Evolutionary conservation across 164 flowering plant genomes (phyloP), one percentile per base, ranked within the genome.

Genomic region (Aristolochia fimbriata): DNA sequence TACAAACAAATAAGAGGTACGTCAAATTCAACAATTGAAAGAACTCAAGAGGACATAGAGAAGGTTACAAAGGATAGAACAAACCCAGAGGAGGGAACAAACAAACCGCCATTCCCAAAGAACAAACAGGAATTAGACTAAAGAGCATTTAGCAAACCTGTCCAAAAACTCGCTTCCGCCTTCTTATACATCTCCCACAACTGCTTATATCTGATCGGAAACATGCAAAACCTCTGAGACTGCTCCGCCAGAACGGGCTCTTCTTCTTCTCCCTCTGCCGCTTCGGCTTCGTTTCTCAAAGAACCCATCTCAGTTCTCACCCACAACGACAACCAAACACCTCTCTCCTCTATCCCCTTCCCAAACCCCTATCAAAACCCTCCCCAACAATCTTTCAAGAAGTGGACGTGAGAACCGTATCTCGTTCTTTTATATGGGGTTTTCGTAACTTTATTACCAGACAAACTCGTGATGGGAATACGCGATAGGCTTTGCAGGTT

Each of bases 181-280:
- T 86, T 88, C 80, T 88, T 88, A 74, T 88, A 88, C 92, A 88
- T 82, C 79, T 88, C 96, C 96, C 96, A 88, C n/a, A 88, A 59
- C 55, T 75, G 82, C 33, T 76, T 66, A 62, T 84, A 86, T 51
- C 76, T 71, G 51, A 88, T 72, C 10, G 96, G 96, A 48, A 88
- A 88, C 93, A 86, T 88, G 58, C 91, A 85, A 58, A 81, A 85
- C 60, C 81, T 77, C 75, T 82, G 76, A 21, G 78, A 65, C 20
- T 82, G 72, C 41, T 73, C 78, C 74, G 60, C 71, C 50, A 87
- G 55, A 16, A 87, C 75, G 13, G 88, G 91, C 69, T 87, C 95
- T 60, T 75, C 78, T 60, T 75, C 78, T 60, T 68, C 66, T 51
- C 69, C 73, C 41, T 59, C 68, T 31, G 61, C 68, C 20, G 33